Base-by-base conservation (phyloP, 1,139 yeast genomes). In the Pichia sp. region DNA sequence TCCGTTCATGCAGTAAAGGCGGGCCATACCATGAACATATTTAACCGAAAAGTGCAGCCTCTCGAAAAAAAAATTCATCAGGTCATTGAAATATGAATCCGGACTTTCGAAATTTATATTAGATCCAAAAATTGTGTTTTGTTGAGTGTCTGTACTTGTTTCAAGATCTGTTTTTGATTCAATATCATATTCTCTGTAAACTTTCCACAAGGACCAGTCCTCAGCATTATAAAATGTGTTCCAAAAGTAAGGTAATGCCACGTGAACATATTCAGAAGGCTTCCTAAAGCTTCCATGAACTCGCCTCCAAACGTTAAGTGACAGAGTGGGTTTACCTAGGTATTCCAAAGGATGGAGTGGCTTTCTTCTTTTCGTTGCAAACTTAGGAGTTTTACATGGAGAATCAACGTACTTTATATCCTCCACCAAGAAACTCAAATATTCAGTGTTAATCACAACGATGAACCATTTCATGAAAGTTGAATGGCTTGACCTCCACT, bases 211-310 rank as follows among this genome's bases (percentile, higher is more conserved):
- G 57, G 98, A 91, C 89, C 91, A 93, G 75, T 93, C 98, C 64
- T 83, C 80, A 61, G 95, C 83, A 76, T 91, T 84, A 80, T 80
- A 91, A 78, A 87, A 83, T 73, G 87, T 86, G 62, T 75, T 68
- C 96, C 97, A 93, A 91, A 93, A 93, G 93, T 95, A 93, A 70
- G 98, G 98, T 64, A 93, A 79, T 62, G 98, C 97, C 82, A 93
- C 93, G 62, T 98, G 91, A 85, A 93, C 93, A 62, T 74, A 75
- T 18, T 34, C 18, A 18, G 18, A 6, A 18, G 18, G 19, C 3
- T 5, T 3, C n/a, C 37, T 13, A 18, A 34, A 34, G 19, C n/a
- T 18, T 16, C 9, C 37, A 13, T 16, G 18, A 4, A 34, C 37
- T 78, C 97, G 86, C 85, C 93, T 93, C 96, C 97, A 91, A 73